These are phyloP conservation scores for Penicillium freii DNA, from an alignment of 2,329 filamentous ascomycete genomes.

Conservation along the genomic window DNA sequence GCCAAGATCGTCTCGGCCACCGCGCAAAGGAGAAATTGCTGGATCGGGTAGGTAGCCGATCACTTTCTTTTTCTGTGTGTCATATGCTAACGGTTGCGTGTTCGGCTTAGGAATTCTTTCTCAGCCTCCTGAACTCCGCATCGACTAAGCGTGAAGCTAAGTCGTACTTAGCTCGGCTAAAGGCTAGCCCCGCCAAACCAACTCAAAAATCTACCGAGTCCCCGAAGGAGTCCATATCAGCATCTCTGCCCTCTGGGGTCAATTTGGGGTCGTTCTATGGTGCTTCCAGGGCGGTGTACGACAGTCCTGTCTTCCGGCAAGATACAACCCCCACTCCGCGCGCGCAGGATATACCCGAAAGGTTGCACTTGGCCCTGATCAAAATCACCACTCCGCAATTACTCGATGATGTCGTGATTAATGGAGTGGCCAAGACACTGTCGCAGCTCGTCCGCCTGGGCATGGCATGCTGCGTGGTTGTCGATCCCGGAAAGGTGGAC, in stretches of 20 bases:
- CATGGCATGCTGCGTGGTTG: slow-evolving; percentile 74
- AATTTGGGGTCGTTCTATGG: slow-evolving; percentile 63
- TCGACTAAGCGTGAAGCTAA: slow-evolving; percentile 91
- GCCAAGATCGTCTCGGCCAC: slow-evolving; percentile 35
- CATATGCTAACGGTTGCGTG: slow-evolving; percentile 1
- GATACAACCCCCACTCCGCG: slow-evolving; percentile 46
- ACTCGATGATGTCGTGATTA: slow-evolving; percentile 66
- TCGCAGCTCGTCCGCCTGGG: slow-evolving; percentile 80
- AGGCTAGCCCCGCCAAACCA: slow-evolving; percentile 42
- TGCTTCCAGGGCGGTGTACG: slow-evolving; percentile 56
- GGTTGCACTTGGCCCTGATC: slow-evolving; percentile 76
- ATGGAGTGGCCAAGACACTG: slow-evolving; percentile 77
- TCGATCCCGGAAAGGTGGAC: slow-evolving; percentile 63
- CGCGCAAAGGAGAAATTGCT: slow-evolving; percentile 46
- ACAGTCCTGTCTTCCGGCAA: slow-evolving; percentile 61
- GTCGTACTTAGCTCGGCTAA: slow-evolving; percentile 86
- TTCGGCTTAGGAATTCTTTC: slow-evolving; percentile 68
- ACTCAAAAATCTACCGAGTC: slow-evolving; percentile 33
- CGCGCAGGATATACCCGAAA: slow-evolving; percentile 42
- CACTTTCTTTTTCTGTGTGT: too few species aligned
- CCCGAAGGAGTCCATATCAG: slow-evolving; percentile 15
- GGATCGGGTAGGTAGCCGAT: slow-evolving; percentile 36
- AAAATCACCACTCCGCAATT: slow-evolving; percentile 74
- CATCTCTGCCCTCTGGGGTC: slow-evolving; percentile 47
- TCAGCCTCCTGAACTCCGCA: slow-evolving; percentile 81